phyloP scores from a whole-genome alignment of 305 asterid genomes.

The Fraxinus ornus region DNA sequence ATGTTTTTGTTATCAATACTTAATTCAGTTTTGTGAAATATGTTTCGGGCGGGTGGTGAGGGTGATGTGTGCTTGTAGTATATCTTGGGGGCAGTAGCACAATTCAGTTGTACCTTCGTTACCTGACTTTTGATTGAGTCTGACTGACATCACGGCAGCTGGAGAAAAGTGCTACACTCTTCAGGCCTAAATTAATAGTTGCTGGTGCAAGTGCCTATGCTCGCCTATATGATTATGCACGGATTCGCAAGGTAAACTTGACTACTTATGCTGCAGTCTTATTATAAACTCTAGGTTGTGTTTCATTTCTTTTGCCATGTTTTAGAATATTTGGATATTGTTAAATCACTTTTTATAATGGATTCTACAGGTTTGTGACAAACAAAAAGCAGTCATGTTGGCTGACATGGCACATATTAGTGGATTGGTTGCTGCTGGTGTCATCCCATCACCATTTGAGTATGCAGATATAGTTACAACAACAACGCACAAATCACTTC shows the following conservation, averaged over 20 bases:
- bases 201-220: constrained; percentile 99
- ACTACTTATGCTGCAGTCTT: not conserved
- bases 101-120: not conserved
- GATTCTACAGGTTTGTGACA: constrained; percentile 78
- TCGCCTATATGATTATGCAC: constrained; percentile 82
- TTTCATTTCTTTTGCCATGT: not conserved
- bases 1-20: not conserved
- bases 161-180: constrained; percentile 88
- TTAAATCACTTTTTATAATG: constrained; percentile 9
- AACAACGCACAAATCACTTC: constrained; percentile 92
- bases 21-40: not conserved
- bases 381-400: constrained; percentile 78
- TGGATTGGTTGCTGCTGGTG: constrained; percentile 98
- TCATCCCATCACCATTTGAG: constrained; percentile 92
- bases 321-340: not conserved
- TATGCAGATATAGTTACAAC: constrained; percentile 95
- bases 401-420: constrained; percentile 99
- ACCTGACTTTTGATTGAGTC: constrained; percentile 16
- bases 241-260: constrained; percentile 68
- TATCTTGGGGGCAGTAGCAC: not conserved
- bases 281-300: not conserved
- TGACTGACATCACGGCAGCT: constrained; percentile 45
- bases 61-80: not conserved
- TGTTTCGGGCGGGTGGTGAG: not conserved
- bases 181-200: constrained; percentile 85